Evolutionary conservation across 345 rosid genomes (phyloP), one percentile per base, ranked within the genome.

Genomic region (Triadica sebifera): DNA sequence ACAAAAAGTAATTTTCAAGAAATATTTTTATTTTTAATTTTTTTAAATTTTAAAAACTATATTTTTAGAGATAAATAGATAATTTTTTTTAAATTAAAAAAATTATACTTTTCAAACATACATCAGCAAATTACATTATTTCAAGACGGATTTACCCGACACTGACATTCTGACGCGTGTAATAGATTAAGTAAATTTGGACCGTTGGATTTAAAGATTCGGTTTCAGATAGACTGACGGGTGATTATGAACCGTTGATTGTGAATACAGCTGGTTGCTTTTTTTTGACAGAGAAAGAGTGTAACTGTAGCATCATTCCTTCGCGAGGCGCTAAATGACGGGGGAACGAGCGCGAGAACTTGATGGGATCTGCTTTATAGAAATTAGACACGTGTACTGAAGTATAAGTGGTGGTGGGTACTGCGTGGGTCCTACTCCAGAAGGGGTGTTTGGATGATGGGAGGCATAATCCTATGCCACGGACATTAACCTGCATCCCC

Each of bases 81-180:
- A n/a, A n/a, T n/a, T n/a, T n/a, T n/a, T n/a, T n/a, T n/a, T n/a
- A n/a, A n/a, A n/a, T n/a, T n/a, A n/a, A n/a, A n/a, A n/a, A n/a
- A n/a, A n/a, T n/a, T n/a, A n/a, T n/a, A n/a, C n/a, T n/a, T n/a
- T n/a, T n/a, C n/a, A n/a, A n/a, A n/a, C n/a, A n/a, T n/a, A n/a
- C n/a, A n/a, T n/a, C n/a, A n/a, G n/a, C n/a, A n/a, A n/a, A n/a
- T n/a, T n/a, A n/a, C n/a, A n/a, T n/a, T n/a, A n/a, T n/a, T n/a
- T n/a, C n/a, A n/a, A n/a, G n/a, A n/a, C 57, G 15, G 10, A 63
- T 61, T 67, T 83, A 83, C 78, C 39, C 17, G 53, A 64, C 81
- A 37, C 70, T 29, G 77, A 25, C 71, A 58, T 25, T 64, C 37
- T 49, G 84, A 80, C 85, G 78, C 73, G 79, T 78, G 79, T 75